Base-by-base conservation (phyloP, 2,329 filamentous ascomycete species). In the Rhynchosporium agropyri region DNA sequence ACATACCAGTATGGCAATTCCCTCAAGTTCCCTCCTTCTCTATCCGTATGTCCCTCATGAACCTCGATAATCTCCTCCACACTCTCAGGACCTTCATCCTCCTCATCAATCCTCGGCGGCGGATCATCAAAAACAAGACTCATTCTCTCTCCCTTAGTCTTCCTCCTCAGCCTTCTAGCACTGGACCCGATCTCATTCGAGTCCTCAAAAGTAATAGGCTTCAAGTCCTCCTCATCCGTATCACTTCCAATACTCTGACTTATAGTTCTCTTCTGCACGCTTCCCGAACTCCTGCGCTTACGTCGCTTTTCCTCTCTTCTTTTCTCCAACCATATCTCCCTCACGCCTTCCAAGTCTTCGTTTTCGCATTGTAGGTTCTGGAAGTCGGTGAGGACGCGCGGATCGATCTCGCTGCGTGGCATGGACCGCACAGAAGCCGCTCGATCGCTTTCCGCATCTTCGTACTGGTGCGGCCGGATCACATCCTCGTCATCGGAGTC, bases 51-150 rank as follows among this genome's bases (percentile, higher is more conserved):
- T 4, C 60, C 63, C n/a, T 70, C 67, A 3, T 51, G 43, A n/a
- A 71, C 61, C 13, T 71, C 70, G 2, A 74, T 55, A 8, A 72
- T 54, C 55, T 74, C 73, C 58, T 73, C 73, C 40, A 69, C 72
- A 40, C 68, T 71, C 28, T 74, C 73, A 8, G 73, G 72, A 1
- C 59, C 63, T 58, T 75, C 73, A 26, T 74, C 72, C 54, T 70
- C 67, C 62, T 75, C 74, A 3, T 71, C 69, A 57, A 75, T 75
- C 40, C 72, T 64, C 31, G 71, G 68, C 0, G 74, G 73, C 2
- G 72, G 73, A 61, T 74, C 74, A 51, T 75, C 74, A 62, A 74
- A 74, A 12, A 73, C 69, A 12, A 75, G 60, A 61, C 73, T 74
- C 26, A 63, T 61, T 46, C 73, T 56, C 40, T 74, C 70, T 2